Evolutionary conservation across 1,284 basidiomycete species (phyloP).

Genomic region (Austropuccinia psidii): DNA sequence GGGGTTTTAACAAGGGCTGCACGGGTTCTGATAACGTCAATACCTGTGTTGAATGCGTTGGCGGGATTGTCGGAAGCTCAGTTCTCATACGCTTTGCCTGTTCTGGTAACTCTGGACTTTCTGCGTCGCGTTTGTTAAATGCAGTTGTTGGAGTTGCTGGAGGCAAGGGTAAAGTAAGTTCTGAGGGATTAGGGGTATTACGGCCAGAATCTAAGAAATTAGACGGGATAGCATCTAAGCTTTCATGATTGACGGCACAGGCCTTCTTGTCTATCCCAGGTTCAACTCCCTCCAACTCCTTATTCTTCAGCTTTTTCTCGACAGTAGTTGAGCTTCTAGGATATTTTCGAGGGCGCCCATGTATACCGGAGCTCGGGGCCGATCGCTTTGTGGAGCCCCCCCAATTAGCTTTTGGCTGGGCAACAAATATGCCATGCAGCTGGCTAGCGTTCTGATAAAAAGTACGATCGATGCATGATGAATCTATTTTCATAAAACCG

Average conservation of each 20-base stretch:
- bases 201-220: too few relatives aligned
- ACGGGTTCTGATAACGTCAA: too few relatives aligned
- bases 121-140: too few relatives aligned
- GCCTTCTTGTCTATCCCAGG: background rate
- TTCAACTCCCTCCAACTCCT: background rate
- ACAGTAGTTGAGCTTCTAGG: background rate
- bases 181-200: too few relatives aligned
- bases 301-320: background rate
- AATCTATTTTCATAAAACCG: constrained; percentile 26
- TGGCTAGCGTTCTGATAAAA: constrained; percentile 28
- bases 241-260: background rate
- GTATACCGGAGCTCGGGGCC: background rate
- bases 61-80: too few relatives aligned
- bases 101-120: too few relatives aligned
- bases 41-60: too few relatives aligned
- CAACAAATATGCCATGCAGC: constrained; percentile 9
- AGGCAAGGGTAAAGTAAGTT: too few relatives aligned
- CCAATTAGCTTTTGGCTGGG: constrained; percentile 31
- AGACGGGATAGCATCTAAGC: background rate
- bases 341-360: constrained; percentile 13
- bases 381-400: constrained; percentile 4
- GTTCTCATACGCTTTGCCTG: too few relatives aligned
- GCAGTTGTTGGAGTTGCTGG: too few relatives aligned
- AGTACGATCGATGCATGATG: background rate
- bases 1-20: too few relatives aligned